These are phyloP conservation scores for Chaetomiaceae sp. DNA, from an alignment of 2,329 filamentous ascomycete genomes.

Conservation along the genomic window DNA sequence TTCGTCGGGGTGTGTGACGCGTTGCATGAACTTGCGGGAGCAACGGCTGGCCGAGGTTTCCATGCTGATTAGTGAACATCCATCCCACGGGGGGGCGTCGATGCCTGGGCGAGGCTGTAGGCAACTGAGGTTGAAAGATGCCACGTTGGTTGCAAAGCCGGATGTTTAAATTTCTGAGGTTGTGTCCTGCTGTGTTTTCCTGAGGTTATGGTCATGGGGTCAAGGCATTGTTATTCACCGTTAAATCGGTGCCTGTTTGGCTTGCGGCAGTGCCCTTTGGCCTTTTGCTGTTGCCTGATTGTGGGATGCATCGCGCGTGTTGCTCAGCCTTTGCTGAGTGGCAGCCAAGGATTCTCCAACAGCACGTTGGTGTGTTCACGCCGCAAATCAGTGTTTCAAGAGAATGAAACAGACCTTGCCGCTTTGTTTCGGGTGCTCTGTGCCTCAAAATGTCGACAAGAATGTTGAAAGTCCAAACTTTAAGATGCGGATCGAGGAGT, in stretches of 20 bases:
- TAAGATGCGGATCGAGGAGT: neutral
- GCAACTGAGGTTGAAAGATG: slow-evolving; percentile 1
- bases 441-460: neutral
- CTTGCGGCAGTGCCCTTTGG: neutral
- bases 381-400: slow-evolving; percentile 11
- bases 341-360: slow-evolving; percentile 1
- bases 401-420: neutral
- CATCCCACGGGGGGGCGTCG: neutral
- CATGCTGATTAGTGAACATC: slow-evolving; percentile 5
- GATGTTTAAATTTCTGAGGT: slow-evolving; percentile 10
- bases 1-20: neutral
- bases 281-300: slow-evolving; percentile 14
- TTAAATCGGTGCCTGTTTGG: slow-evolving; percentile 4
- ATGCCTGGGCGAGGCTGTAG: too few relatives aligned
- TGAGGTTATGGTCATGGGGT: neutral
- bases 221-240: neutral
- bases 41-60: too few relatives aligned
- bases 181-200: neutral
- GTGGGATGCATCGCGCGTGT: slow-evolving; percentile 2
- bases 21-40: neutral
- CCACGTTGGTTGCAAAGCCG: neutral
- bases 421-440: neutral
- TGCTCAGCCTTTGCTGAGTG: slow-evolving; percentile 12
- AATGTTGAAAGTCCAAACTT: neutral
- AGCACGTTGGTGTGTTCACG: neutral